Base-by-base conservation (phyloP, 352 stramenopile genomes). In the Pythium sp. region DNA sequence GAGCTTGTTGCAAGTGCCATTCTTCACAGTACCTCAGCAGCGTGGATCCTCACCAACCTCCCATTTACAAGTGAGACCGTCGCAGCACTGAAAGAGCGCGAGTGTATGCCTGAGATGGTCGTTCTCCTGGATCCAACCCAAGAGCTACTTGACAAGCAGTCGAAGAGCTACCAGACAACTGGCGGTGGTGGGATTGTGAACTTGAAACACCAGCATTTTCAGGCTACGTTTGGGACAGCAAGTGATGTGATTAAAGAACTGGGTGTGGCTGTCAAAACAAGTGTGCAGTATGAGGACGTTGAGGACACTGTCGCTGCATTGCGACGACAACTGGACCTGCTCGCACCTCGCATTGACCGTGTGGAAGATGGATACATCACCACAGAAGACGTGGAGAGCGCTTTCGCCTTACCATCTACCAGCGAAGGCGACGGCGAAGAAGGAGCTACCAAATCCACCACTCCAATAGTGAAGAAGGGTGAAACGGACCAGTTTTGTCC, bases 401-500 rank as follows among this genome's bases (percentile, higher is more conserved):
- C 79, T 28, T 85, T 85, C 36, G 63, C 68, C 5, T 18, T 62
- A 64, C 61, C 70, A 60, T 5, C 68, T 30, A 28, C 65, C 58
- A 51, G 74, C 62, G 58, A 71, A 0, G 67, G 12, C 22, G 38
- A 38, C 24, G 5, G 9, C n/a, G n/a, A 14, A 24, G 54, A 6
- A 3, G 28, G 38, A 24, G 28, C 14, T 1, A n/a, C 30, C 8
- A 11, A 46, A 8, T n/a, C 51, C 7, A 26, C 26, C n/a, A 26
- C 24, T 20, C 22, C 67, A 34, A 34, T 24, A 4, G 26, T 26
- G 8, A 26, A 61, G 2, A 75, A 86, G 18, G 84, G 84, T 6
- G 83, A 88, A 56, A 86, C 77, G 24, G 80, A 67, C 3, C 82
- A 74, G 9, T 93, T 85, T 57, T 93, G 85, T 18, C 68, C 82